Base-by-base conservation (phyloP, 1,284 basidiomycete genomes). In the Apiotrichum siamense region DNA sequence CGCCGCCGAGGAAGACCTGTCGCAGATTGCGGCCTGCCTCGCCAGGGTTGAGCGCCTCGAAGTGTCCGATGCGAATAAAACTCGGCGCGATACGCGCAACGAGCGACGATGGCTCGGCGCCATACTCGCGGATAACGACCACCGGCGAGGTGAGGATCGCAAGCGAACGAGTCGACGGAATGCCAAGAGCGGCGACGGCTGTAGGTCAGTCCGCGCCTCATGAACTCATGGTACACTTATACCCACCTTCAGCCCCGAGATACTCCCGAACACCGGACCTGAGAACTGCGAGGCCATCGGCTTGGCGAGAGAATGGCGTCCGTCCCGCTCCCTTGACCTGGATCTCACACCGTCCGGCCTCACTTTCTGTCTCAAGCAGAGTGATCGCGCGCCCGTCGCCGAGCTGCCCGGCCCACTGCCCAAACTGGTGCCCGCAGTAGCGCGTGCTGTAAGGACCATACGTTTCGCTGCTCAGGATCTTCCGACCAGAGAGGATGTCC, bases 301-400 rank as follows among this genome's bases (percentile, higher is more conserved):
- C 94, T 38, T 76, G 77, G 40, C 94, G 81, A 1, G 90, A 89
- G 75, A 94, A 97, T 0, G 94, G 93, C 1, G 94, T 98, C 10
- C 94, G 80, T 0, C 94, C 94, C 1, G 86, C 83, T 0, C 94
- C 94, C 68, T 97, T 98, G 59, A 97, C 80, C 70, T 97, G 94
- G 4, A 98, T 78, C 67, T 97, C 92, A 59, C 84, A 85, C 0
- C 78, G 76, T 3, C 79, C 75, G 1, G 81, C 71, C 5, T 75
- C 67, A 1, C 84, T 83, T 63, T 86, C 83, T 0, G 88, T 89
- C 47, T 86, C 84, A 49, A 88, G 70, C 46, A 98, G 80, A 10
- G 88, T 88, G 26, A 92, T 87, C 0, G 94, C 94, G 15, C 94
- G 81, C 0, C 94, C 94, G 65, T 98, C 94, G 10, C 94, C 94